Conservation (phyloP, 768 basidiomycete genomes). For the Boletus fagicola region DNA sequence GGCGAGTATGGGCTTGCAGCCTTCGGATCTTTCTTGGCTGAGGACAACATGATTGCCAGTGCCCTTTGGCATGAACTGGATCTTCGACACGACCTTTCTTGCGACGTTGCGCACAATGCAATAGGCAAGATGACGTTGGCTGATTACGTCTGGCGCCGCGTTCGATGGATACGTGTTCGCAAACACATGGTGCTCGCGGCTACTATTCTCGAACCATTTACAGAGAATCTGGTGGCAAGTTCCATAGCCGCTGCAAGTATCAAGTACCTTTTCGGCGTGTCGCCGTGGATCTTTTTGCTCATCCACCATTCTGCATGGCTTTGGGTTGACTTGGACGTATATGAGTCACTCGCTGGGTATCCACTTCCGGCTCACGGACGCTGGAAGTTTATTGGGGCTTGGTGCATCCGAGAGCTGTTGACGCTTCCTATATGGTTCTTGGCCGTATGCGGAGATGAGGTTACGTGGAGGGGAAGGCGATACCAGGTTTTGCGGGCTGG, state of each 20-base stretch:
- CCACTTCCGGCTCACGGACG: constrained; percentile 48
- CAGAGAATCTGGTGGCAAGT: constrained; percentile 77
- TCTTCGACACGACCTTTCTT: constrained; percentile 84
- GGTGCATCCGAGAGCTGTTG: constrained; percentile 75
- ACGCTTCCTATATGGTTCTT: constrained; percentile 87
- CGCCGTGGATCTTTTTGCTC: constrained; percentile 52
- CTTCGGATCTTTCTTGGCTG: constrained; percentile 88
- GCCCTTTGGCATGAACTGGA: constrained; percentile 93
- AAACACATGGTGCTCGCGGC: constrained; percentile 90
- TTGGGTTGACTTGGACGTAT: constrained; percentile 78
- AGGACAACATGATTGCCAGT: constrained; percentile 96
- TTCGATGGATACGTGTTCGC: constrained; percentile 95
- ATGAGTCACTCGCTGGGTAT: constrained; percentile 69
- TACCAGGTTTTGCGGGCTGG: constrained; percentile 79
- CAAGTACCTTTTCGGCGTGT: constrained; percentile 47
- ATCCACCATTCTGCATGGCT: constrained; percentile 72
- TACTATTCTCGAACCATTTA: constrained; percentile 88
- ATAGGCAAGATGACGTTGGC: constrained; percentile 83
- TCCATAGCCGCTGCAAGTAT: constrained; percentile 59
- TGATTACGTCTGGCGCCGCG: constrained; percentile 85
- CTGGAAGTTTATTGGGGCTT: constrained; percentile 69
- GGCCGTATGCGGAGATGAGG: constrained; percentile 78
- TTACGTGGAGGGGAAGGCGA: constrained; percentile 81
- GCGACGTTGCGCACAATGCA: constrained; percentile 85
- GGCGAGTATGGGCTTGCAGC: constrained; percentile 58